phyloP scores from a whole-genome alignment of 768 basidiomycete genomes.

The Gelatoporia subvermispora region DNA sequence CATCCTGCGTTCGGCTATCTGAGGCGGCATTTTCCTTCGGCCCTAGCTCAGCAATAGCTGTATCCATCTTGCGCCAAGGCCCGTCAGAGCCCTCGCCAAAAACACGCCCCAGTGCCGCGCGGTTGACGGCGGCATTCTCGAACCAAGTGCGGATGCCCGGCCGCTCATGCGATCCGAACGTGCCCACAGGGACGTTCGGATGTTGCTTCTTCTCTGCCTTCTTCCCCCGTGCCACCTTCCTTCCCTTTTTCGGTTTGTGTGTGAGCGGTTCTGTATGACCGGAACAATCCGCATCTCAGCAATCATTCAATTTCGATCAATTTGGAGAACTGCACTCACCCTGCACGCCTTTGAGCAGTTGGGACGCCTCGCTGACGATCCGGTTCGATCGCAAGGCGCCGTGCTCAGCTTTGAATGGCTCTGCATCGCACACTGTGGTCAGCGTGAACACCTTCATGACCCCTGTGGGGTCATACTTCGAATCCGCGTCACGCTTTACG shows the following conservation, averaged over 20 bases:
- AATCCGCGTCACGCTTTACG: conserved; percentile 8
- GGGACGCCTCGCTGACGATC: conserved; percentile 5
- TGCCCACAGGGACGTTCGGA: conserved; percentile 13
- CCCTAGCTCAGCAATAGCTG: too few species aligned
- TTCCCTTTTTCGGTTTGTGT: background rate
- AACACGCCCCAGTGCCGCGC: background rate
- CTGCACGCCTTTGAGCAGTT: conserved; percentile 1
- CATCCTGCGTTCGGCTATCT: too few species aligned
- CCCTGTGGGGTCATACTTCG: conserved; percentile 6
- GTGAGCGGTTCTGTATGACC: too few species aligned
- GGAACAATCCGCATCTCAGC: too few species aligned
- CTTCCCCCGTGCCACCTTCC: conserved; percentile 8
- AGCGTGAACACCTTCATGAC: conserved; percentile 9
- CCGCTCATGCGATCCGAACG: conserved; percentile 4
- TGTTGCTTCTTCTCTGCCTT: background rate
- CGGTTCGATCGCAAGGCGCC: conserved; percentile 2
- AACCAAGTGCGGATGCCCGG: conserved; percentile 13
- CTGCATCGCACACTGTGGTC: conserved; percentile 6
- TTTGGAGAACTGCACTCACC: conserved; percentile 5
- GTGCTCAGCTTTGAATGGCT: conserved; percentile 3
- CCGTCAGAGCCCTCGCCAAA: too few species aligned
- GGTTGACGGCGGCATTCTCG: conserved; percentile 1
- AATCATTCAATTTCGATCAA: too few species aligned
- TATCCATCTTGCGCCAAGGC: too few species aligned
- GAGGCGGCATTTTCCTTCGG: too few species aligned